phyloP scores from a whole-genome alignment of 495 filamentous ascomycete genomes.

The Parathielavia appendiculata region DNA sequence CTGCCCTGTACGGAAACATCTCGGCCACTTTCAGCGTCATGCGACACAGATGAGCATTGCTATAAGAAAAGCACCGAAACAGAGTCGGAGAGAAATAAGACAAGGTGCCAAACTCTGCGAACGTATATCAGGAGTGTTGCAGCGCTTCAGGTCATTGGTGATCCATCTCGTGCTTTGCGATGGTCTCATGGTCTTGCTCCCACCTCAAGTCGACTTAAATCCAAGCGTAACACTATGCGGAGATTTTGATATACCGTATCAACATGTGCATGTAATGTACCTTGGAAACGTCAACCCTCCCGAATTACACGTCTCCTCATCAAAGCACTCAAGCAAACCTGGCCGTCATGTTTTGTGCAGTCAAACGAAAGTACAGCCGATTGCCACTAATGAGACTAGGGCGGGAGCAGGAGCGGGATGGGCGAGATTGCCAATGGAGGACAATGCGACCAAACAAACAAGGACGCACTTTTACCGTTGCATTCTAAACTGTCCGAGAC shows the following conservation, averaged over 20 bases:
- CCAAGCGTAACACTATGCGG: too few relatives aligned
- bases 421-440: constrained; percentile 8
- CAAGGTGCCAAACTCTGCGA: background rate
- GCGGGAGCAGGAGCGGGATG: constrained; percentile 14
- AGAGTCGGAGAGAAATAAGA: background rate
- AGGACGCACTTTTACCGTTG: background rate
- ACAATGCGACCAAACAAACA: constrained; percentile 8
- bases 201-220: too few relatives aligned
- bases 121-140: background rate
- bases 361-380: background rate
- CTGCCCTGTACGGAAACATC: constrained; percentile 12
- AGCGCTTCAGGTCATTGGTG: background rate
- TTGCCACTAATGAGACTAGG: background rate
- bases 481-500: background rate
- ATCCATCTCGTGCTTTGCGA: background rate
- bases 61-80: background rate
- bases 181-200: background rate
- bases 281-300: too few relatives aligned
- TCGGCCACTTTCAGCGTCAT: constrained; percentile 11
- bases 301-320: too few relatives aligned
- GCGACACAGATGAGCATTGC: background rate
- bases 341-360: background rate
- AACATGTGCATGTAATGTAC: too few relatives aligned
- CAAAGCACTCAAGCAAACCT: background rate
- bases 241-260: too few relatives aligned